phyloP scores from a whole-genome alignment of 305 asterid genomes.

The Fraxinus baroniana region DNA sequence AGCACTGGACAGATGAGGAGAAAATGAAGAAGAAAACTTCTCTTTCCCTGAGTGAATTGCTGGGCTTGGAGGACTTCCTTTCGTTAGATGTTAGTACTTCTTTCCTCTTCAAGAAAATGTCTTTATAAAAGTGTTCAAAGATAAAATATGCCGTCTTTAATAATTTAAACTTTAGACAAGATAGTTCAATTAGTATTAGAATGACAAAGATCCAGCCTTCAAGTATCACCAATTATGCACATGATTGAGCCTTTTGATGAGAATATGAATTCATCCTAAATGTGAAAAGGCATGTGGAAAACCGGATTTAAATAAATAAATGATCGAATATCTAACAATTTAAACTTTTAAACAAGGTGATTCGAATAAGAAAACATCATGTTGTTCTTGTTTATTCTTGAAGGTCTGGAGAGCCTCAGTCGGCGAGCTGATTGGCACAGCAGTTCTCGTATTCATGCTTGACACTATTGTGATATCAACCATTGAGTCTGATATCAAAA shows the following conservation, averaged over 20 bases:
- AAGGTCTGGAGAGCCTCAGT: conserved; percentile 75
- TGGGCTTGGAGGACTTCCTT: conserved; percentile 51
- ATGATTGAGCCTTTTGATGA: not conserved
- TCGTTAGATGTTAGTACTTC: conserved; percentile 43
- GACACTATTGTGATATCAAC: conserved; percentile 73
- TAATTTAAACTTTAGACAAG: not conserved
- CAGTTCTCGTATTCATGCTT: conserved; percentile 60
- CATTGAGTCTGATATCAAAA: conserved; percentile 40
- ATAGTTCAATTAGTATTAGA: not conserved
- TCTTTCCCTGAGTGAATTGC: conserved; percentile 31
- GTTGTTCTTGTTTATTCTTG: not conserved
- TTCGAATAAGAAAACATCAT: not conserved
- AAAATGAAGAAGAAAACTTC: conserved; percentile 26
- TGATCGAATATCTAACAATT: not conserved
- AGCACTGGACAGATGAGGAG: conserved; percentile 21
- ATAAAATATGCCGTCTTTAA: not conserved
- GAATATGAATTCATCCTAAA: not conserved
- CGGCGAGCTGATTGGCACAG: conserved; percentile 67
- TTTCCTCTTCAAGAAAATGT: not conserved
- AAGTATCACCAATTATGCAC: not conserved
- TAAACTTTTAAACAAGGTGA: not conserved
- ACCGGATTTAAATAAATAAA: not conserved
- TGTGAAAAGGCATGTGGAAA: not conserved
- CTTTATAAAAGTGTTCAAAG: not conserved
- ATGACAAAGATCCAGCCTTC: not conserved